Base-by-base conservation (phyloP, 148 eudicot species). In the Vaccinium vitisidaea region DNA sequence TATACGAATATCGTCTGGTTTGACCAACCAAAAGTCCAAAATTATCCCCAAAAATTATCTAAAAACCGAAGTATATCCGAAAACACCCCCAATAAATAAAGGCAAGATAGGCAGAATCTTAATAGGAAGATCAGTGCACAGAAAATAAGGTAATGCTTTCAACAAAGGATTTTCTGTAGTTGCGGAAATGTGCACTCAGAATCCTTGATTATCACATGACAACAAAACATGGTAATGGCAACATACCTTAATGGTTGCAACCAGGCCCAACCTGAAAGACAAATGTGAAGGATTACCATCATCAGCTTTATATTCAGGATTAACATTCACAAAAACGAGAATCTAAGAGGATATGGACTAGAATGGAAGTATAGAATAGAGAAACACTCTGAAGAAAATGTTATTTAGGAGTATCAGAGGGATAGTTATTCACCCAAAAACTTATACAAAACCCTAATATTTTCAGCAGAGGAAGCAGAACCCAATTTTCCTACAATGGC, bases 221-320 rank as follows among this genome's bases (percentile, higher is more conserved):
- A 78, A 77, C 3, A 13, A 25, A 30, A 54, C 7, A 81, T 14
- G 27, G 69, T 76, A 81, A 10, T 23, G 76, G 13, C 54, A 78
- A 56, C 75, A 83, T 93, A 95, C 98, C 98, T 95, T 94, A 80
- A 95, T 94, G 23, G 97, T 92, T 80, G 97, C 90, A 85, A 94
- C 98, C 71, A 95, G 98, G 79, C 95, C 95, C 95, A 95, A 86
- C 94, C 98, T 95, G 95, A 36, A 84, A 88, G 39, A 82, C 18
- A 75, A 80, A 80, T 56, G 74, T 53, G 56, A 50, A 30, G 43
- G 36, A 88, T 87, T 79, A 86, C 39, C 16, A 69, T 69, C 74
- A 69, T 69, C 71, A 65, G 85, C 6, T 80, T 49, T 30, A 88
- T 16, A 27, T 39, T 53, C 43, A 16, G 16, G 46, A 5, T 39